Evolutionary conservation across 495 filamentous ascomycete genomes (phyloP), one percentile per base, ranked within the genome.

Genomic region (Penicillium canescens): DNA sequence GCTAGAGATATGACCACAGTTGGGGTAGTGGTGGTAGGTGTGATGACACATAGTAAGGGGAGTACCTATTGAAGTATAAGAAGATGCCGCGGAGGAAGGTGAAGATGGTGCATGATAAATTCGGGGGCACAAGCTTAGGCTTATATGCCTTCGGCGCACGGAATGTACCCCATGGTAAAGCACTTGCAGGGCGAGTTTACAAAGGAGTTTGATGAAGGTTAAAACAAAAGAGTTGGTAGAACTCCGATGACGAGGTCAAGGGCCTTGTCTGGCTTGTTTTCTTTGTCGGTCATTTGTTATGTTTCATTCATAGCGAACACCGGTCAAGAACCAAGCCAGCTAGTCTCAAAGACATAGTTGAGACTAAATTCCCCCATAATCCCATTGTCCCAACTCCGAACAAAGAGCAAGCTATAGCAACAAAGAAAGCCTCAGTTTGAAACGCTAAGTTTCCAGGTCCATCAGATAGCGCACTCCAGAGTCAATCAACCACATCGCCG

Each of bases 401-500:
- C 2, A 40, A 23, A 11, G 35, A 31, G 20, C 12, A 42, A 31
- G 45, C 10, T 2, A 50, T 36, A 52, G 12, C 38, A 26, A 45
- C 37, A 46, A 42, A 47, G 37, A 14, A 40, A 23, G 16, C 23
- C 23, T 40, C 40, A 54, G 33, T 11, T 31, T 31, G 28, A 31
- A 31, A 31, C 28, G 8, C 7, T 31, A 31, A 9, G 28, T 20
- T 38, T 65, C 57, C 48, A 70, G 21, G 20, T 61, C 63, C 43
- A 46, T 56, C 60, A 76, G 37, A 63, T 71, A 74, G n/a, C 36
- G 42, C 14, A 68, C 60, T 7, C 71, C 73, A 9, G 71, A 71
- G 38, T 72, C 73, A 55, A 74, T 42, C 48, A 76, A 57, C 69
- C 69, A 74, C 73, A 71, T 74, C 35, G 68, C 46, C 12, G 69